Base-by-base conservation (phyloP, 164 flowering plant genomes). In the Sedum album region DNA sequence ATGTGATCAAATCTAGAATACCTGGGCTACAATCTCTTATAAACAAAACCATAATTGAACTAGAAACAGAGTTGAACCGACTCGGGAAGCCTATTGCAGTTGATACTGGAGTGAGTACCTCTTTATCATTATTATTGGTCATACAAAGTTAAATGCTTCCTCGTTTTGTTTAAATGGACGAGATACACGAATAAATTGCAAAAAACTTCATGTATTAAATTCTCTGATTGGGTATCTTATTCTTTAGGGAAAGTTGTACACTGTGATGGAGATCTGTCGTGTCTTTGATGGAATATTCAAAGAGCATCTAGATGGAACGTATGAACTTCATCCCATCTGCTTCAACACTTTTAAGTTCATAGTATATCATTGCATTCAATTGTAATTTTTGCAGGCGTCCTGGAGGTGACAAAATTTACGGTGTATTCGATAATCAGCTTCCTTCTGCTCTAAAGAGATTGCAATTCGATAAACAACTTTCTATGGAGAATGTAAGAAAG, bases 271-370 rank as follows among this genome's bases (percentile, higher is more conserved):
- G 73, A 86, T 90, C 35, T 90, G 90, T 64, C 86, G 96, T 36
- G 68, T 72, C 68, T 90, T 90, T 76, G 96, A 90, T 70, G 85
- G 82, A 76, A 86, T 80, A 68, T 90, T 83, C 74, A 90, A 90
- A 76, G 96, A 90, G 71, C 96, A 90, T 84, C 90, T 90, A 71
- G 96, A 90, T 82, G 96, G 96, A 77, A 68, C 75, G 96, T 90
- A 84, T 35, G 89, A 72, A 7, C 65, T 39, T 11, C 57, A 10
- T 20, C 31, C 23, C 31, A 5, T 65, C 28, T 67, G 31, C 33
- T 55, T 13, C 30, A 26, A 17, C 33, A 49, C 53, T 15, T 8
- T 14, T 23, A 35, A 35, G 15, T 6, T 28, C 7, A 20, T 13
- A 18, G 39, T 23, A 11, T 0, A 25, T 36, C 48, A 30, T 21